Percentiles rank a stretch among this genome's conserved stretches.
phyloP scores from a whole-genome alignment of 306 rosid species.

The Biancaea sappan region DNA sequence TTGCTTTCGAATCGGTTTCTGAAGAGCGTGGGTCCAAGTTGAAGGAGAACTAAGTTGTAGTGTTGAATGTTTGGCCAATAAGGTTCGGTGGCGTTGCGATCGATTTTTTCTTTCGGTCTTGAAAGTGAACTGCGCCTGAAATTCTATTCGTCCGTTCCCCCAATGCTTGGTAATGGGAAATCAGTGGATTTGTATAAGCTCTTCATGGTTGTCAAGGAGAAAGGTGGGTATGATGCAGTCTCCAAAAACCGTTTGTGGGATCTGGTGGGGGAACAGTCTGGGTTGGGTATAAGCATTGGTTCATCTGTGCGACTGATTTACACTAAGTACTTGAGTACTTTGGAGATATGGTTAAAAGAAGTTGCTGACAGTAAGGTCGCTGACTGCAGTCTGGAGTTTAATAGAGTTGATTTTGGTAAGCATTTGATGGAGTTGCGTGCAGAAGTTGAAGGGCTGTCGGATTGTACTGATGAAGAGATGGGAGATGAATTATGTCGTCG shows the following conservation, averaged over 20 bases:
- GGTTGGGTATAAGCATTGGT: conserved; percentile 49
- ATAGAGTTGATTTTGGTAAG: conserved; percentile 41
- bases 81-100: conserved; percentile 51
- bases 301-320: conserved; percentile 57
- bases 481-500: conserved; percentile 32
- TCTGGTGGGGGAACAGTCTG: conserved; percentile 61
- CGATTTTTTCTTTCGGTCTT: conserved; percentile 31
- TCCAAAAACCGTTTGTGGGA: conserved; percentile 54
- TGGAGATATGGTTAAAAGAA: conserved; percentile 53
- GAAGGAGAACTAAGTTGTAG: conserved; percentile 29
- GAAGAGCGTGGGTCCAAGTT: conserved; percentile 4
- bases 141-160: conserved; percentile 32
- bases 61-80: conserved; percentile 23
- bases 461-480: conserved; percentile 31
- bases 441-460: conserved; percentile 39
- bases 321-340: conserved; percentile 52
- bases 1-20: conserved; percentile 33
- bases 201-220: conserved; percentile 65
- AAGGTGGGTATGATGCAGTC: conserved; percentile 69
- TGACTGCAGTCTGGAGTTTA: conserved; percentile 43
- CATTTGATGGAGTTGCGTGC: conserved; percentile 55
- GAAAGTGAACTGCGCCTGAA: conserved; percentile 34
- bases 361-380: conserved; percentile 41
- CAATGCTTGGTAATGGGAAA: conserved; percentile 56
- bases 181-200: conserved; percentile 69